These are phyloP conservation scores for Bondarzewia mesenterica DNA, from an alignment of 1,284 basidiomycete genomes.

Conservation along the genomic window DNA sequence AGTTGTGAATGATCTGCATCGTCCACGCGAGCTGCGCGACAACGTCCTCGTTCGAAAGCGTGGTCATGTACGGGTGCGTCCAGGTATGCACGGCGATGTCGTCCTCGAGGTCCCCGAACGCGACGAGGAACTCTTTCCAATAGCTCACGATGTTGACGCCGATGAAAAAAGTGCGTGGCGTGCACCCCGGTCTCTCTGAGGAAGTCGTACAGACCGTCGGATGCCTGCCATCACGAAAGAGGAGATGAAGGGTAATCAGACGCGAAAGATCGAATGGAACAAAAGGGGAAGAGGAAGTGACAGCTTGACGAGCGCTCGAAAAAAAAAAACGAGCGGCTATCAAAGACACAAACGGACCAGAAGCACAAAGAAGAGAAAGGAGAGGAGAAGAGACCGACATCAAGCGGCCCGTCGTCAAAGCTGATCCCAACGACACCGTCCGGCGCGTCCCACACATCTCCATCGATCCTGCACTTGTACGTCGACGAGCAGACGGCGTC, in stretches of 20 bases:
- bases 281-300: too few relatives aligned
- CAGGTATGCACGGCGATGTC: constrained; percentile 81
- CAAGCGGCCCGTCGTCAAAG: constrained; percentile 77
- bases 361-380: too few relatives aligned
- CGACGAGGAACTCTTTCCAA: constrained; percentile 43
- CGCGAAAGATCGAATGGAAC: too few relatives aligned
- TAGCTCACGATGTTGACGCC: constrained; percentile 61
- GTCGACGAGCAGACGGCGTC: constrained; percentile 57
- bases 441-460: constrained; percentile 68
- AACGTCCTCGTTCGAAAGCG: constrained; percentile 59
- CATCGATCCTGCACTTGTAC: constrained; percentile 50
- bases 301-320: too few relatives aligned
- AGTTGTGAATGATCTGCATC: constrained; percentile 75
- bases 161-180: constrained; percentile 81
- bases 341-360: too few relatives aligned
- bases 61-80: constrained; percentile 78
- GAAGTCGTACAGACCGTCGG: constrained; percentile 44
- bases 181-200: constrained; percentile 47
- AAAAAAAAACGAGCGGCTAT: not conserved
- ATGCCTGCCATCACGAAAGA: too few relatives aligned
- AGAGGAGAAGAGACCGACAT: too few relatives aligned
- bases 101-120: constrained; percentile 41
- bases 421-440: constrained; percentile 46
- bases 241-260: too few relatives aligned
- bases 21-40: constrained; percentile 81